Percentiles rank a stretch among this genome's conserved stretches.
Evolutionary conservation across 2,329 filamentous ascomycete genomes (phyloP).

Genomic region (Diaporthe sp.): DNA sequence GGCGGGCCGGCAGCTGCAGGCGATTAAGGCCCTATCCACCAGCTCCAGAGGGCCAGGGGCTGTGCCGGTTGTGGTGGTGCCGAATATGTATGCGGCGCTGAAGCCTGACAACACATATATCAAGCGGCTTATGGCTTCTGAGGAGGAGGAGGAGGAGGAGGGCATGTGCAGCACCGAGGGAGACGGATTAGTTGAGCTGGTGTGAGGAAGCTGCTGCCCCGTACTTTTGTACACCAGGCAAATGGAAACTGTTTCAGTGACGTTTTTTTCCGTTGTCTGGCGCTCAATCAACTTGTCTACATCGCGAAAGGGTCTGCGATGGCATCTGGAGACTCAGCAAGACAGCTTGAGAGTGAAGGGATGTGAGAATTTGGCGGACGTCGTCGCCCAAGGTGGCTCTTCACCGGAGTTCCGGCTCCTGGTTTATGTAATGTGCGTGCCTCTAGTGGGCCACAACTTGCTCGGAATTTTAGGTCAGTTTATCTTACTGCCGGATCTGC

Average conservation of each 20-base stretch:
- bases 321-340: too few species aligned
- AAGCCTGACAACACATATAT: constrained; percentile 53
- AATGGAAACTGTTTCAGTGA: neutral
- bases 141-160: constrained; percentile 33
- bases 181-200: neutral
- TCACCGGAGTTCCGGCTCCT: neutral
- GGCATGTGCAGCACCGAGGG: neutral
- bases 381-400: neutral
- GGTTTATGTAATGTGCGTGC: neutral
- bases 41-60: constrained; percentile 3
- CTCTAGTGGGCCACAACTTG: neutral
- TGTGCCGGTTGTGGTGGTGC: constrained; percentile 51
- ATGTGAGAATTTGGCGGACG: neutral
- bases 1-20: constrained; percentile 63
- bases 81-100: constrained; percentile 54
- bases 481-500: neutral
- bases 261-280: neutral
- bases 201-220: neutral
- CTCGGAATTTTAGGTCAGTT: neutral
- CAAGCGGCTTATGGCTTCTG: constrained; percentile 42
- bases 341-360: too few species aligned
- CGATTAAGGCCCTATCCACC: constrained; percentile 59
- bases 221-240: neutral
- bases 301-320: neutral
- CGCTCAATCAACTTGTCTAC: too few species aligned